Conservation (phyloP, 1,284 basidiomycete species). For the Meira miltonrushii region DNA sequence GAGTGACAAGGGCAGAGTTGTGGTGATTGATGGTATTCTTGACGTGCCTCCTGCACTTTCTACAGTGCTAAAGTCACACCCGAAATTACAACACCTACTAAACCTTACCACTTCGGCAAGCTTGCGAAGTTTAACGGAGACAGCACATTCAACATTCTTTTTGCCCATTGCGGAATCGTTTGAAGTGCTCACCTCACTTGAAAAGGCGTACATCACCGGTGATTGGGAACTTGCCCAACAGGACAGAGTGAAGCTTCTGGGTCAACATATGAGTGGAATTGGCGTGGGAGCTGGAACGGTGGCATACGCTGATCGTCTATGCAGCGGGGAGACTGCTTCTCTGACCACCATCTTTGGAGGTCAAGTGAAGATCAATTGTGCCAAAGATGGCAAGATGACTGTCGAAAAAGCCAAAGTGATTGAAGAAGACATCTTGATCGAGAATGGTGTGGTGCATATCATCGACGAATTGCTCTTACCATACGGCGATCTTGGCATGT, state of each 20-base stretch:
- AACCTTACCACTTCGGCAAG: conserved; percentile 49
- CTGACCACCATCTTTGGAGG: conserved; percentile 44
- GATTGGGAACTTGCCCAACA: conserved; percentile 27
- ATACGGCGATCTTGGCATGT: conserved; percentile 68
- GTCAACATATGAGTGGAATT: conserved; percentile 43
- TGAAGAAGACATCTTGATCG: conserved; percentile 43
- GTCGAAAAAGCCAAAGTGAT: conserved; percentile 27
- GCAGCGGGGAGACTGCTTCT: conserved; percentile 6
- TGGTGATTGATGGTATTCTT: conserved; percentile 71
- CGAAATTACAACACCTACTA: conserved; percentile 40
- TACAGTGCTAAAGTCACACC: conserved; percentile 33
- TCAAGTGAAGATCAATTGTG: conserved; percentile 21
- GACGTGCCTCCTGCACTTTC: conserved; percentile 71
- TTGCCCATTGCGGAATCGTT: conserved; percentile 78
- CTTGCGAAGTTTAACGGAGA: conserved; percentile 31
- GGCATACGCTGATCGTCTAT: conserved; percentile 24
- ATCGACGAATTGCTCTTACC: conserved; percentile 78
- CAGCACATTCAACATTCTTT: conserved; percentile 77
- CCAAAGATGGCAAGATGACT: conserved; percentile 16
- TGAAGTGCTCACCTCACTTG: conserved; percentile 53
- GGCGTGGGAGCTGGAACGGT: conserved; percentile 37
- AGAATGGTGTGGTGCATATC: conserved; percentile 74
- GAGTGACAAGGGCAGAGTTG: conserved; percentile 70
- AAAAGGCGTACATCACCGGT: conserved; percentile 36
- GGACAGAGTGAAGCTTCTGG: conserved; percentile 43